Base-by-base conservation (phyloP, 768 basidiomycete species). In the Dacryopinax spathularia region DNA sequence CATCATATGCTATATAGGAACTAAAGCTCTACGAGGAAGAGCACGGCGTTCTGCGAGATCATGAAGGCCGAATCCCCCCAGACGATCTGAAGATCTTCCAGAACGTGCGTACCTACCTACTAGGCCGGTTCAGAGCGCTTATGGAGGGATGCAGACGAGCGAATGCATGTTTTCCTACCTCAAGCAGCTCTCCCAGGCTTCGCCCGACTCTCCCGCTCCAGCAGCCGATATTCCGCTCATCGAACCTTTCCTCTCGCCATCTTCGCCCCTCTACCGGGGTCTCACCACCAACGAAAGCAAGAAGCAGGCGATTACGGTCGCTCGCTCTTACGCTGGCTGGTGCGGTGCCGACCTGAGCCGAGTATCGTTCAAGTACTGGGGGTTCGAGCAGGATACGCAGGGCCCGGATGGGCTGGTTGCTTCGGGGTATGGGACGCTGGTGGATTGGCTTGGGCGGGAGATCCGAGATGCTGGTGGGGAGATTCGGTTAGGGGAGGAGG, bases 331-430 rank as follows among this genome's bases (percentile, higher is more conserved):
- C 20, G 66, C 61, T 3, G 60, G 66, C n/a, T 66, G 66, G 66
- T 56, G 63, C 16, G 66, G 66, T 10, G 66, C 60, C 1, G 29
- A 59, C 1, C 60, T 64, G 12, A 60, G 59, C 15, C 35, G 62
- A 20, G 64, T 66, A 31, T 64, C 63, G 20, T 66, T 64, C 61
- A 35, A 41, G 25, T 66, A 61, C 60, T 66, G 66, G 66, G 66
- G 66, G 10, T 66, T 37, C 22, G 66, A 66, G 22, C 39, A 62
- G 35, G 66, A 66, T 22, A 60, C 59, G 34, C 39, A 66, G 18
- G 66, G 66, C 3, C 33, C 22, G n/a, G 66, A 66, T 39, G 66
- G 31, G 10, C 37, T 56, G 12, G 62, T 66, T n/a, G 33, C 60
- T n/a, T 27, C n/a, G 16, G 66, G 66, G 0, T 66, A 66, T 41